Base-by-base conservation (phyloP, 1,284 basidiomycete species). In the Leccinum discolor region DNA sequence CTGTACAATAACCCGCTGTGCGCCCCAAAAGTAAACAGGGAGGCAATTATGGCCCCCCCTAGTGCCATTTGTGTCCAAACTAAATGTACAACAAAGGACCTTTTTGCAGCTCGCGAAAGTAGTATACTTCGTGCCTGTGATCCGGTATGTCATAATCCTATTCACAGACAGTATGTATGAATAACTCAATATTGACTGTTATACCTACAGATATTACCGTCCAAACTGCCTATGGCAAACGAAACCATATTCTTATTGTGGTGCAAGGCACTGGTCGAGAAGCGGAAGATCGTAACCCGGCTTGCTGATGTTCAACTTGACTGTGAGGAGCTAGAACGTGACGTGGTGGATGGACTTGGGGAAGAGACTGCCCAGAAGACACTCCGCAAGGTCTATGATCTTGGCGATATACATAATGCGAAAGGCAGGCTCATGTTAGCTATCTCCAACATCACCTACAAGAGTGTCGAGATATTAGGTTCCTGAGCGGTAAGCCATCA, bases 231-330 rank as follows among this genome's bases (percentile, higher is more conserved):
- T 23, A 12, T 11, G 61, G 14, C 35, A 29, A 23, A 21, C 14
- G 52, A 62, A 58, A 32, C 21, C 14, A 7, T 26, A 8, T 18
- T 62, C 18, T 6, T 29, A 29, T 57, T 29, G 54, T 62, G 52
- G 61, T 42, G 23, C 54, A 52, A 12, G 26, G 61, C 61, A 32
- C 35, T 62, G 21, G 16, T 11, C 38, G 38, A 16, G 35, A 62
- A 59, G 61, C 16, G 16, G 38, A 26, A 2, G 21, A 18, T 62
- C 18, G 54, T 59, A 6, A 26, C 52, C 40, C 40, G 40, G 52
- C 61, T 62, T 42, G 61, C 61, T 18, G 52, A 62, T 59, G n/a
- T 59, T 14, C 61, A 62, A 16, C 61, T 62, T 59, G 61, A 62
- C 38, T 62, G 61, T n/a, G 61, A 62, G 16, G 23, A 40, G 52